Conservation (phyloP, 768 basidiomycete species). For the Kwoniella sp. region DNA sequence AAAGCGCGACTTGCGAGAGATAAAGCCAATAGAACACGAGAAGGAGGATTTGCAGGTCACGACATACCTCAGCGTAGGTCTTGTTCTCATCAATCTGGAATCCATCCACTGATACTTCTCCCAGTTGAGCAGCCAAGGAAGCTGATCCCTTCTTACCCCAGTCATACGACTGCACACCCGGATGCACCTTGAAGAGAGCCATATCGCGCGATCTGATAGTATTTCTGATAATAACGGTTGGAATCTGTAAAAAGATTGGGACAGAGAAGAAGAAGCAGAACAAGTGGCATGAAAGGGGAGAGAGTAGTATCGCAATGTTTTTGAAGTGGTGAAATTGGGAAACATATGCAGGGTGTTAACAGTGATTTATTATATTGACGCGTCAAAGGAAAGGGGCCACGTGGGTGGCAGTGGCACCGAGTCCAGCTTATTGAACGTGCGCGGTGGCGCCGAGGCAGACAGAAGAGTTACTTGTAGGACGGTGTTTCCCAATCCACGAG, state of each 20-base stretch:
- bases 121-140: constrained; percentile 88
- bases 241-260: background rate
- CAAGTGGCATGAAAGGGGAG: no score
- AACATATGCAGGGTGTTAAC: no score
- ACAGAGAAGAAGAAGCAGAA: background rate
- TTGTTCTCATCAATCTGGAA: constrained; percentile 70
- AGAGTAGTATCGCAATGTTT: background rate
- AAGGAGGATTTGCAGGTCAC: no score
- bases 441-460: background rate
- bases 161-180: constrained; percentile 86
- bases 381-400: background rate
- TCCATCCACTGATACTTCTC: constrained; percentile 64
- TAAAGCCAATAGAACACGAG: no score
- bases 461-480: no score
- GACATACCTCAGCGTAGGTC: constrained; percentile 93
- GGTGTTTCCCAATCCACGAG: no score
- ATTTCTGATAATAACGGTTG: no score
- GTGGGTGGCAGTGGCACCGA: background rate
- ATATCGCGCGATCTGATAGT: background rate
- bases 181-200: constrained; percentile 71
- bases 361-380: background rate
- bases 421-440: no score
- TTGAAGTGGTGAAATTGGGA: background rate
- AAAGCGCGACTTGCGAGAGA: no score
- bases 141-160: constrained; percentile 85